phyloP scores from a whole-genome alignment of 116 monocot genomes.

The Thalassia testudinum region DNA sequence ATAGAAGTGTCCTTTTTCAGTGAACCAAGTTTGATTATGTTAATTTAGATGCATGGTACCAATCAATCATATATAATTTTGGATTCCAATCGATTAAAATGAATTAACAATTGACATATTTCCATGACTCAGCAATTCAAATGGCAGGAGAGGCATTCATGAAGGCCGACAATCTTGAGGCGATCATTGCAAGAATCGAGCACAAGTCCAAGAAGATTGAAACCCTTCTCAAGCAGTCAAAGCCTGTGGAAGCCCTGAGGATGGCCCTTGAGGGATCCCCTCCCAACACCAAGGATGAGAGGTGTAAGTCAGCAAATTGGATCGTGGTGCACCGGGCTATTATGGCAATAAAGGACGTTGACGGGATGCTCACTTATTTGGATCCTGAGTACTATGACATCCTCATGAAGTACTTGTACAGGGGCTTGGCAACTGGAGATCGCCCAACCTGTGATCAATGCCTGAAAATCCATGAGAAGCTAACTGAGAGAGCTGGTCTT shows the following conservation, averaged over 20 bases:
- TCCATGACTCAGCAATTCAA: no score
- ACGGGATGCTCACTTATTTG: conserved; percentile 49
- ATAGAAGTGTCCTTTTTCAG: no score
- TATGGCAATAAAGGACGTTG: conserved; percentile 80
- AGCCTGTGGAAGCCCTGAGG: conserved; percentile 73
- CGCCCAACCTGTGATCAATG: conserved; percentile 89
- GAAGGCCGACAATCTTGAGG: no score
- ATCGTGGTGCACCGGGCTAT: conserved; percentile 66
- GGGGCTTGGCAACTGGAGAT: conserved; percentile 85
- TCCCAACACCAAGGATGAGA: no score
- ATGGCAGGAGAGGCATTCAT: no score
- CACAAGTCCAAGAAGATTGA: conserved; percentile 83
- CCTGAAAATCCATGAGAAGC: conserved; percentile 80
- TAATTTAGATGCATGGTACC: no score
- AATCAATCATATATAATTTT: no score
- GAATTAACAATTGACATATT: no score
- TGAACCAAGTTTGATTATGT: no score
- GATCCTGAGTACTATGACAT: no score
- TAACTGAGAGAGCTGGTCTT: conserved; percentile 76
- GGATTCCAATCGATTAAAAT: no score
- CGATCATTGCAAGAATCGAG: conserved; percentile 64
- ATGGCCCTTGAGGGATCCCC: conserved; percentile 59
- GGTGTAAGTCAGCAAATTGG: no score
- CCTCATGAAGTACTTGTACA: conserved; percentile 90
- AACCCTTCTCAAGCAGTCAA: conserved; percentile 70